Conservation (phyloP, 768 basidiomycete species). For the Chalciporus sphaerocephalus region DNA sequence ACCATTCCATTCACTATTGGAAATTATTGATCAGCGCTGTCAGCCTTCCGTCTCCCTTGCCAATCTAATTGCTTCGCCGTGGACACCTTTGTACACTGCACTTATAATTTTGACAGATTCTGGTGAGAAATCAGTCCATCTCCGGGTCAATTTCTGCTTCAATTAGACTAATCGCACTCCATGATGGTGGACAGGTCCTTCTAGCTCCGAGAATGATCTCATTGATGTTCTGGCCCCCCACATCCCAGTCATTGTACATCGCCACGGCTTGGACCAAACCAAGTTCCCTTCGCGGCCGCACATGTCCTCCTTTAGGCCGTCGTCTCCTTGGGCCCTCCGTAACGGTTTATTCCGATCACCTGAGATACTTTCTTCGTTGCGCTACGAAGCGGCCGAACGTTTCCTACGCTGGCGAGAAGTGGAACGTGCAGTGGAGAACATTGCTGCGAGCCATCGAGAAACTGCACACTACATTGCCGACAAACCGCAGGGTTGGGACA, state of each 20-base stretch:
- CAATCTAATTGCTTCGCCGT: slow-evolving; percentile 53
- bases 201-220: slow-evolving; percentile 38
- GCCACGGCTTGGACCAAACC: slow-evolving; percentile 35
- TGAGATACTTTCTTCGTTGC: slow-evolving; percentile 51
- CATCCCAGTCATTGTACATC: slow-evolving; percentile 56
- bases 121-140: slow-evolving; percentile 31
- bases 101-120: slow-evolving; percentile 50
- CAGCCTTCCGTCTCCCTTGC: slow-evolving; percentile 50
- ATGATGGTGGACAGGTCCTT: slow-evolving; percentile 21
- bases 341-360: slow-evolving; percentile 61
- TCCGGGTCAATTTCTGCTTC: slow-evolving; percentile 1
- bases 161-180: slow-evolving; percentile 2
- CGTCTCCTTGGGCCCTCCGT: slow-evolving; percentile 48
- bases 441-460: slow-evolving; percentile 33
- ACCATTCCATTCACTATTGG: slow-evolving; percentile 51
- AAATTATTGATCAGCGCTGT: slow-evolving; percentile 49
- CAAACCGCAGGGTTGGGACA: slow-evolving; percentile 45
- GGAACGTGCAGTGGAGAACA: slow-evolving; percentile 48
- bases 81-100: slow-evolving; percentile 57
- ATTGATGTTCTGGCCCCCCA: slow-evolving; percentile 48
- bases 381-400: slow-evolving; percentile 62
- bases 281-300: slow-evolving; percentile 30
- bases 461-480: slow-evolving; percentile 17
- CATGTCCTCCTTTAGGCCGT: slow-evolving; percentile 56
- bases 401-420: slow-evolving; percentile 73